These are phyloP conservation scores for Akebia trifoliata DNA, from an alignment of 164 flowering plant genomes.

Conservation along the genomic window DNA sequence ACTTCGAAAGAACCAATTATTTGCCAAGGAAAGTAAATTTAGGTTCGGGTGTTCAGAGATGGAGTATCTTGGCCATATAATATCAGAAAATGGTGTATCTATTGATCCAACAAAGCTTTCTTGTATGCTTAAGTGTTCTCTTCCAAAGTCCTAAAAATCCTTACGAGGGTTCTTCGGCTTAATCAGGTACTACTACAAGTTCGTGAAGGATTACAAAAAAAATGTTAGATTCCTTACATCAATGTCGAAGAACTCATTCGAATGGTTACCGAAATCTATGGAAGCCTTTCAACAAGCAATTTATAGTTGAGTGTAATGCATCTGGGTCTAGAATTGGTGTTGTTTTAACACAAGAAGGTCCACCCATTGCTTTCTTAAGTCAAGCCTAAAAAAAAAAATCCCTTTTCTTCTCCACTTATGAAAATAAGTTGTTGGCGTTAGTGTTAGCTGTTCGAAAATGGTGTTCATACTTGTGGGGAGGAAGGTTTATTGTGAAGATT, in stretches of 20 bases:
- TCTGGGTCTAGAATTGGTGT: conserved; percentile 3
- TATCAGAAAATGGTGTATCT: not conserved
- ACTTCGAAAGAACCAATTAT: too few relatives aligned
- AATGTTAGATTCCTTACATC: not conserved
- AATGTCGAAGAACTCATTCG: not conserved
- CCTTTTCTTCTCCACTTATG: too few relatives aligned
- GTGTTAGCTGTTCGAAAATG: too few relatives aligned
- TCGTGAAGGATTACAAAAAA: not conserved
- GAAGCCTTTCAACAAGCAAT: conserved; percentile 1
- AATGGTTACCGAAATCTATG: not conserved
- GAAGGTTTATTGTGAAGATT: too few relatives aligned
- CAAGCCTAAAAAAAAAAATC: too few relatives aligned
- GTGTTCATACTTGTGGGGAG: too few relatives aligned
- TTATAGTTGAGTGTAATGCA: conserved; percentile 14
- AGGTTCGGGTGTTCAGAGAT: not conserved
- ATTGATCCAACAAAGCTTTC: not conserved
- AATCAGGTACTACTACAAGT: conserved; percentile 5
- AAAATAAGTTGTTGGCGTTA: too few relatives aligned
- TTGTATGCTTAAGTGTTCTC: not conserved
- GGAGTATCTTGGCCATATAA: conserved; percentile 5
- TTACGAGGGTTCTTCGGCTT: conserved; percentile 14
- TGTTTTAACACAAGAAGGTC: conserved; percentile 7
- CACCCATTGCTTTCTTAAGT: conserved; percentile 14
- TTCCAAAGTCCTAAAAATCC: not conserved
- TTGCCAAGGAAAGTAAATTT: too few relatives aligned